Evolutionary conservation across 192 early-diverging fungal genomes (phyloP).

Genomic region (Pecoramyces ruminantium): DNA sequence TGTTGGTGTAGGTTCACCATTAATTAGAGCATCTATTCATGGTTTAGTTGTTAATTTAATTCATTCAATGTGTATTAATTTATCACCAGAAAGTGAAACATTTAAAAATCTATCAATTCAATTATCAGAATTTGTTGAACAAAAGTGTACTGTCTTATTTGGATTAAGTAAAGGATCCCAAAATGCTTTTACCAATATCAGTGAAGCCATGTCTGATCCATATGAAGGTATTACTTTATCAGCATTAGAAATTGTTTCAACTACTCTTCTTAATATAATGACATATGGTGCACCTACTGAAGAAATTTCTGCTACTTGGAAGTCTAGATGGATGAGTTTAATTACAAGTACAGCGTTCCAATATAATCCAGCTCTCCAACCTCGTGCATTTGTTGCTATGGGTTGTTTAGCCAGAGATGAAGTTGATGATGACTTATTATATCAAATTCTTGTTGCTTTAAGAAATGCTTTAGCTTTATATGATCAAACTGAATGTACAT

Average conservation of each 20-base stretch:
- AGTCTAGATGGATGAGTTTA: constrained; percentile 81
- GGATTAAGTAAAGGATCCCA: constrained; percentile 25
- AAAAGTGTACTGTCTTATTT: constrained; percentile 63
- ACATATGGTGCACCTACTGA: constrained; percentile 37
- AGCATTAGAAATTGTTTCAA: constrained; percentile 41
- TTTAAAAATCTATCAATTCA: constrained; percentile 33
- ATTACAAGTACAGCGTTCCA: constrained; percentile 85
- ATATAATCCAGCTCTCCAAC: constrained; percentile 83
- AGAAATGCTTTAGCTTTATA: constrained; percentile 71
- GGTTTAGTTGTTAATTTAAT: constrained; percentile 86
- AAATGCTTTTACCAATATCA: constrained; percentile 47
- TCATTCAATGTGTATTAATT: constrained; percentile 56
- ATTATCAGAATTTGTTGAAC: constrained; percentile 62
- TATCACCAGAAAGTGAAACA: constrained; percentile 32
- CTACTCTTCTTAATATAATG: constrained; percentile 40
- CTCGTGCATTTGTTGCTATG: constrained; percentile 78
- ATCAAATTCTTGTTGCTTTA: constrained; percentile 77
- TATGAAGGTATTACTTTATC: constrained; percentile 36
- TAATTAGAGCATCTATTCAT: constrained; percentile 77
- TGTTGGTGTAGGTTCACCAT: constrained; percentile 64
- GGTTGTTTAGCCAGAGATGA: constrained; percentile 77
- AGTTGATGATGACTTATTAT: constrained; percentile 83
- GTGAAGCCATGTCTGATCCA: constrained; percentile 7
- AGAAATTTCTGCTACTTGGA: constrained; percentile 69
- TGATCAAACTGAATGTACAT: constrained; percentile 58